Percentiles rank a stretch among this genome's conserved stretches.
These are phyloP conservation scores for Groenewaldozyma auringiensis DNA, from an alignment of 1,139 yeast species.

Conservation along the genomic window DNA sequence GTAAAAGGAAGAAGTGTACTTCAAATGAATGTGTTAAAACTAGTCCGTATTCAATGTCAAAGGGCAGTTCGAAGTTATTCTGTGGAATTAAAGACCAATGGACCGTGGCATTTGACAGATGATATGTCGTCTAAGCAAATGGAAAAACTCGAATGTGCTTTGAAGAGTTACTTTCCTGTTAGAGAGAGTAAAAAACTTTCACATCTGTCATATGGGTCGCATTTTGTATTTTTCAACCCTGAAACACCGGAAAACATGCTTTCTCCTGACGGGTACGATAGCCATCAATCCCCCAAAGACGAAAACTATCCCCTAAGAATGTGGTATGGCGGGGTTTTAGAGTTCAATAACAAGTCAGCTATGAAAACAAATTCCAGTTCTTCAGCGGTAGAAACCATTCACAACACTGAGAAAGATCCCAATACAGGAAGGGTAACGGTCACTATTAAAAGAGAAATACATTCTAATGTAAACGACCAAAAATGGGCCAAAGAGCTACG, in stretches of 20 bases:
- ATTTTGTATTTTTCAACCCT: conserved; percentile 57
- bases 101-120: conserved; percentile 24
- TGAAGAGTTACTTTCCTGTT: conserved; percentile 16
- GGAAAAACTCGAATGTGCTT: conserved; percentile 21
- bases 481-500: conserved; percentile 29
- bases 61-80: background rate
- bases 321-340: conserved; percentile 73
- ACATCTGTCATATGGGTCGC: conserved; percentile 47
- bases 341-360: conserved; percentile 32
- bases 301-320: conserved; percentile 49
- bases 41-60: too few species aligned
- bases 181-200: background rate
- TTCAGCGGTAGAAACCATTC: conserved; percentile 21
- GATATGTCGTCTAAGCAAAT: conserved; percentile 18
- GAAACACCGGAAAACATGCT: conserved; percentile 43
- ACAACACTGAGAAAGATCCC: conserved; percentile 12
- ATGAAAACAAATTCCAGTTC: conserved; percentile 33
- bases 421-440: conserved; percentile 23
- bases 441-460: conserved; percentile 25
- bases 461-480: conserved; percentile 5
- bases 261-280: conserved; percentile 74
- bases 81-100: conserved; percentile 8
- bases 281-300: conserved; percentile 61
- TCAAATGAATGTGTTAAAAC: too few species aligned
- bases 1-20: too few species aligned